Percentiles rank a stretch among this genome's conserved stretches.
phyloP scores from a whole-genome alignment of 1,139 yeast genomes.

The Zygosaccharomyces pseudobailii region DNA sequence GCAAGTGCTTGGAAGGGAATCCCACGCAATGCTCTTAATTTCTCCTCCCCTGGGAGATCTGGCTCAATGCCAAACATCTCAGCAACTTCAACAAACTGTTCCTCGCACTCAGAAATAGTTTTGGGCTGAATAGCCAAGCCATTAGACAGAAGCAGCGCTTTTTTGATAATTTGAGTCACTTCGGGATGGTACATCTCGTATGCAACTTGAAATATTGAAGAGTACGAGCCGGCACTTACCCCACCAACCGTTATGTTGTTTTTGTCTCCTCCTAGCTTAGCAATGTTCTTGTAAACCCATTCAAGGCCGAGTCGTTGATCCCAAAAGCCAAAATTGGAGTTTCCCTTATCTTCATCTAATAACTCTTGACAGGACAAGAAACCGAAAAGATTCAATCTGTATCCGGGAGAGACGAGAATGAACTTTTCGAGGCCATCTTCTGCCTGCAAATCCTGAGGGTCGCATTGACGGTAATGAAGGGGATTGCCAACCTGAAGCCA shows the following conservation, averaged over 20 bases:
- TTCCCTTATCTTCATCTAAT: constrained; percentile 11
- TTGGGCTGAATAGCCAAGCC: constrained; percentile 39
- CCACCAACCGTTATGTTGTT: constrained; percentile 34
- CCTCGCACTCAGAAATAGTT: constrained; percentile 33
- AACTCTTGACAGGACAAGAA: constrained; percentile 32
- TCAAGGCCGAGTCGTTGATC: constrained; percentile 39
- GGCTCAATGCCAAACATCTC: constrained; percentile 17
- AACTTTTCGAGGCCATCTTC: constrained; percentile 28
- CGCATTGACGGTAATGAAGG: constrained; percentile 10
- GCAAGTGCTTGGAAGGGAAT: constrained; percentile 26
- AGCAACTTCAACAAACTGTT: constrained; percentile 37
- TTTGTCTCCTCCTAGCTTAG: constrained; percentile 34
- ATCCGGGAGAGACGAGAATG: constrained; percentile 40
- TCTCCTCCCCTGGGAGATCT: constrained; percentile 18
- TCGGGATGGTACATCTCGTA: constrained; percentile 38
- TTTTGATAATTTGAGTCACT: constrained; percentile 37
- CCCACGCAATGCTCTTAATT: constrained; percentile 22
- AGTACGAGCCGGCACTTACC: constrained; percentile 29
- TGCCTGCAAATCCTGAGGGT: constrained; percentile 27
- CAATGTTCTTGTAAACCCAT: constrained; percentile 37
- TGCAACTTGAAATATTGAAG: constrained; percentile 36
- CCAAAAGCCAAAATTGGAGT: constrained; percentile 41
- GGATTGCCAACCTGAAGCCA: constrained; percentile 40
- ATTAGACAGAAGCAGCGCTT: constrained; percentile 36
- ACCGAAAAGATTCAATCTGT: constrained; percentile 40